A percentile compares a stretch with the other conserved stretches of the same genome.
phyloP scores from a whole-genome alignment of 441 rosid species.

The Raphanus hybrid region DNA sequence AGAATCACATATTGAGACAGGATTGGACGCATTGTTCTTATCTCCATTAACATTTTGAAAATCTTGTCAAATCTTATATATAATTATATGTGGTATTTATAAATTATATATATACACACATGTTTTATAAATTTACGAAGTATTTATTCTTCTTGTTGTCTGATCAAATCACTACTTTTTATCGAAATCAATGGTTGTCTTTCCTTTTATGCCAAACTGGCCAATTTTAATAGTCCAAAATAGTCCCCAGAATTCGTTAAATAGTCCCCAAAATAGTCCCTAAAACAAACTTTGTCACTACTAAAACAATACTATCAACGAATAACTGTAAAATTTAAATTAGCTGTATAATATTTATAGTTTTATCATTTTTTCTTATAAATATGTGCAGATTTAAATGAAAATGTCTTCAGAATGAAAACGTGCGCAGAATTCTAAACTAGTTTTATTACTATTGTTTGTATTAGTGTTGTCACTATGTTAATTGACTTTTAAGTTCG shows the following conservation, averaged over 20 bases:
- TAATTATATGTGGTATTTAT: neutral
- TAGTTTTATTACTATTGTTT: too few species aligned
- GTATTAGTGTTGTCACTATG: too few species aligned
- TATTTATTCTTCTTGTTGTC: conserved; percentile 32
- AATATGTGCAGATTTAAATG: too few species aligned
- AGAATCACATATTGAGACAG: conserved; percentile 28
- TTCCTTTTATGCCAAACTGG: conserved; percentile 20
- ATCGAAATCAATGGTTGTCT: conserved; percentile 27
- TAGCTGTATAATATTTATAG: too few species aligned
- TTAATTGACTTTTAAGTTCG: too few species aligned
- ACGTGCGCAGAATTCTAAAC: too few species aligned
- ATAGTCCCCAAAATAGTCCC: too few species aligned
- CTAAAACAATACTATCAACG: too few species aligned
- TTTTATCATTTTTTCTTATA: too few species aligned
- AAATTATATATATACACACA: neutral
- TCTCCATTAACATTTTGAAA: conserved; percentile 36
- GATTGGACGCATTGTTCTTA: conserved; percentile 40
- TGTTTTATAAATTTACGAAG: conserved; percentile 24
- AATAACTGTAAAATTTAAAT: too few species aligned
- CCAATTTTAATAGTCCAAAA: conserved; percentile 1
- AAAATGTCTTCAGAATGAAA: too few species aligned
- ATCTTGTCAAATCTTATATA: conserved; percentile 29
- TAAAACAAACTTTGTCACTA: too few species aligned
- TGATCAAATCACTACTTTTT: conserved; percentile 33
- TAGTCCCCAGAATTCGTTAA: neutral